A percentile compares a stretch with the other conserved stretches of the same genome.
Conservation (phyloP, 2,329 filamentous ascomycete genomes). For the Exophiala viscosa region DNA sequence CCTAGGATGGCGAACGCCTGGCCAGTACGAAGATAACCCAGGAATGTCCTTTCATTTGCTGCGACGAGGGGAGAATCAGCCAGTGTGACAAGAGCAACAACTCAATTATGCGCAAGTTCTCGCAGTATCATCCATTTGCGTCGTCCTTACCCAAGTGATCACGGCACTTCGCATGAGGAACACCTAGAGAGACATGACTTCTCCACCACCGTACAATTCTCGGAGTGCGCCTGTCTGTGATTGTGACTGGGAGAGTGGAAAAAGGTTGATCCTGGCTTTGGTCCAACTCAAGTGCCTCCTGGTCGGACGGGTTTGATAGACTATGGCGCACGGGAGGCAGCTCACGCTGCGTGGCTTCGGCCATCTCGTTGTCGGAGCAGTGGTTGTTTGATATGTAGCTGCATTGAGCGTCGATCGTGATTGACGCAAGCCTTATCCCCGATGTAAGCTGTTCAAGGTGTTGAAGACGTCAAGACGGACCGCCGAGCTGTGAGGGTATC, state of each 20-base stretch:
- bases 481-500: too few relatives aligned
- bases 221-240: constrained; percentile 6
- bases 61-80: background rate
- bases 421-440: too few relatives aligned
- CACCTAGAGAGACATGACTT: constrained; percentile 21
- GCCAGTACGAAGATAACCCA: constrained; percentile 25
- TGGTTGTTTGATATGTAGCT: background rate
- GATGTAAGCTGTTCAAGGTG: too few relatives aligned
- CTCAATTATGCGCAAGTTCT: too few relatives aligned
- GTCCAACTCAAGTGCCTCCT: constrained; percentile 23
- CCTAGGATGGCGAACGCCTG: constrained; percentile 26
- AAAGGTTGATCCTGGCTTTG: background rate
- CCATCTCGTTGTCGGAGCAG: background rate
- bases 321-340: constrained; percentile 7
- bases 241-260: background rate
- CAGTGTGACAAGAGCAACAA: background rate
- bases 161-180: constrained; percentile 23
- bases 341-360: background rate
- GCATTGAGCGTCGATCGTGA: too few relatives aligned
- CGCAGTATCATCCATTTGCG: too few relatives aligned
- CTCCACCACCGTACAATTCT: constrained; percentile 16
- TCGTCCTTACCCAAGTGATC: constrained; percentile 24
- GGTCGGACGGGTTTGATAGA: constrained; percentile 16
- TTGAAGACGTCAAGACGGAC: too few relatives aligned
- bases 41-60: constrained; percentile 27